phyloP scores from a whole-genome alignment of 2,329 filamentous ascomycete species.

The Aspergillus spinulosporus region DNA sequence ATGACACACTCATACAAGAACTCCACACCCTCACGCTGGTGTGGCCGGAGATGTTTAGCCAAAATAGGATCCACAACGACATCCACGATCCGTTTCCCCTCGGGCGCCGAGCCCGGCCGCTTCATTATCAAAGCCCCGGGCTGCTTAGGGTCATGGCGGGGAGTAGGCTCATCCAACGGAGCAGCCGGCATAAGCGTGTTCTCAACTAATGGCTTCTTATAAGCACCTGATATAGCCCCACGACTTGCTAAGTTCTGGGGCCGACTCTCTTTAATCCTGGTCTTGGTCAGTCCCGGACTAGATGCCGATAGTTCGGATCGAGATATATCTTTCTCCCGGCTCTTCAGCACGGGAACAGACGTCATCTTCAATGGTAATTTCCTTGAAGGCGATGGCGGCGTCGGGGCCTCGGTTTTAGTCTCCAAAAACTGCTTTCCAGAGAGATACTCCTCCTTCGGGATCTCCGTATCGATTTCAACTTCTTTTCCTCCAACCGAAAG shows the following conservation, averaged over 20 bases:
- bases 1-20: slow-evolving; percentile 77
- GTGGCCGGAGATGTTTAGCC: slow-evolving; percentile 61
- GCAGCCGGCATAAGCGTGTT: slow-evolving; percentile 53
- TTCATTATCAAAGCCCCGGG: slow-evolving; percentile 67
- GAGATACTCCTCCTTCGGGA: slow-evolving; percentile 61
- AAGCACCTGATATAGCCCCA: slow-evolving; percentile 50
- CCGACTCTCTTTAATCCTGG: slow-evolving; percentile 17
- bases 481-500: slow-evolving; percentile 67
- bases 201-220: slow-evolving; percentile 63
- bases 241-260: slow-evolving; percentile 28
- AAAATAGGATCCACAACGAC: slow-evolving; percentile 71
- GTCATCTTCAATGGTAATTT: slow-evolving; percentile 22
- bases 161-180: slow-evolving; percentile 50
- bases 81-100: slow-evolving; percentile 67
- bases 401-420: slow-evolving; percentile 24
- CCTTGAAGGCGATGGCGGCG: slow-evolving; percentile 22
- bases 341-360: slow-evolving; percentile 19
- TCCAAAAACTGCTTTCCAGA: slow-evolving; percentile 34
- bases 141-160: slow-evolving; percentile 65
- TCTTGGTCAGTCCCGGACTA: slow-evolving; percentile 15
- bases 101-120: slow-evolving; percentile 55
- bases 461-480: slow-evolving; percentile 64
- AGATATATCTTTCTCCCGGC: slow-evolving; percentile 12
- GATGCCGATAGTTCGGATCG: background rate
- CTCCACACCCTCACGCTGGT: slow-evolving; percentile 68